phyloP scores from a whole-genome alignment of 129 eudicot species.

The Saposhnikovia divaricata region DNA sequence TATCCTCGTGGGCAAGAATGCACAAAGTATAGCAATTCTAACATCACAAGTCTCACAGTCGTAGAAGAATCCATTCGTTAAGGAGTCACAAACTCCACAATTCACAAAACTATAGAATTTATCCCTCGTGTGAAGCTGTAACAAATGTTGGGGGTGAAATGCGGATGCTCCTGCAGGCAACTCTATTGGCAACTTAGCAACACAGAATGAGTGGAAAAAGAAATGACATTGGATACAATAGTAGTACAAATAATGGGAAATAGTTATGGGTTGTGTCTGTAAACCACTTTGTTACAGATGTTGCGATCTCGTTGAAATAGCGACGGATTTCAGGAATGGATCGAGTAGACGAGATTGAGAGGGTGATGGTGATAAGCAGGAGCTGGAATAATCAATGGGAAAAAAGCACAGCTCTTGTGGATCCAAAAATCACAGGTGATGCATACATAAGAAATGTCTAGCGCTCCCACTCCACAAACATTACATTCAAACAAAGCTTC shows the following conservation, averaged over 20 bases:
- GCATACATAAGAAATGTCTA: slow-evolving; percentile 15
- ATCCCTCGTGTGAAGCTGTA: not conserved
- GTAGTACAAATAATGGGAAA: not conserved
- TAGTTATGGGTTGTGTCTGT: not conserved
- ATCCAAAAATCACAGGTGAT: slow-evolving; percentile 11
- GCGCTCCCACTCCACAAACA: slow-evolving; percentile 11
- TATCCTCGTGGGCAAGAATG: not conserved
- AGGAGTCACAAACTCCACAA: not conserved
- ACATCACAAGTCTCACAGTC: not conserved
- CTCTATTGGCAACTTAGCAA: not conserved
- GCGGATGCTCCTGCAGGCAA: not conserved
- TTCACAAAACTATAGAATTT: not conserved
- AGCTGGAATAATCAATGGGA: not conserved
- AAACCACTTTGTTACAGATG: not conserved
- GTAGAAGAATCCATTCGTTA: slow-evolving; percentile 11
- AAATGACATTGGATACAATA: not conserved
- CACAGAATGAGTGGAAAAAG: not conserved
- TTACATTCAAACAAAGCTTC: slow-evolving; percentile 8
- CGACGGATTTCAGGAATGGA: not conserved
- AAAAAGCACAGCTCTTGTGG: not conserved
- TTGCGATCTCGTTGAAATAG: not conserved
- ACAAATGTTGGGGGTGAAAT: not conserved
- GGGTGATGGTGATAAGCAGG: slow-evolving; percentile 16
- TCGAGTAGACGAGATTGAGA: slow-evolving; percentile 17
- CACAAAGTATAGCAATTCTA: not conserved